Percentiles rank a stretch among this genome's conserved stretches.
Evolutionary conservation across 305 asterid species (phyloP).

Genomic region (Fraxinus latifolia): DNA sequence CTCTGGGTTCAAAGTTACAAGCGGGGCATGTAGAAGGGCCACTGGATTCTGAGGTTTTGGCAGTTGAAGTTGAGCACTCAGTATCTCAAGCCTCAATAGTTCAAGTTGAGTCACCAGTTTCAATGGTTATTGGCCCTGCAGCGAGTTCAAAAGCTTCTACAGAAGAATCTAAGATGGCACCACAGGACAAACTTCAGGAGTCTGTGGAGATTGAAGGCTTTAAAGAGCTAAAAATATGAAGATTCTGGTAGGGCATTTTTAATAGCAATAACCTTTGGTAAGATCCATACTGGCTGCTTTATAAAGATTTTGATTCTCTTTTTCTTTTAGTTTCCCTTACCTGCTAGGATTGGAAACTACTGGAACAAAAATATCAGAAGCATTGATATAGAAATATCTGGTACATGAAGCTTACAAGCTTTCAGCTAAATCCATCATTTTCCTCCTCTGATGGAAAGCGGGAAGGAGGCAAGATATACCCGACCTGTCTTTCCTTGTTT

Average conservation of each 20-base stretch:
- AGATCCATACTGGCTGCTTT: constrained; percentile 24
- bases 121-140: constrained; percentile 22
- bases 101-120: constrained; percentile 26
- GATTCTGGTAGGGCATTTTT: constrained; percentile 13
- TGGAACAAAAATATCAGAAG: not conserved
- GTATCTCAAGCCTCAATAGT: constrained; percentile 20
- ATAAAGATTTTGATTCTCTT: constrained; percentile 28
- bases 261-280: constrained; percentile 25
- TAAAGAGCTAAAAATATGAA: constrained; percentile 50
- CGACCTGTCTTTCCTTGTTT: constrained; percentile 2
- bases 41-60: not conserved
- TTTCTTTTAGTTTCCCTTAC: not conserved
- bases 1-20: not conserved
- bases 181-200: constrained; percentile 38
- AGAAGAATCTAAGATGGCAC: constrained; percentile 26
- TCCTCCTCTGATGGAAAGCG: not conserved
- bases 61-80: constrained; percentile 30
- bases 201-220: constrained; percentile 34
- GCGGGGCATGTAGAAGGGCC: not conserved
- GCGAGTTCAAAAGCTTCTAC: constrained; percentile 27
- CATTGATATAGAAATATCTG: not conserved
- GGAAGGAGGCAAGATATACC: not conserved
- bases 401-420: not conserved
- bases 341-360: constrained; percentile 10
- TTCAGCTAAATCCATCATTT: not conserved